Evolutionary conservation across 768 basidiomycete genomes (phyloP).

Genomic region (Crepidotus variabilis): DNA sequence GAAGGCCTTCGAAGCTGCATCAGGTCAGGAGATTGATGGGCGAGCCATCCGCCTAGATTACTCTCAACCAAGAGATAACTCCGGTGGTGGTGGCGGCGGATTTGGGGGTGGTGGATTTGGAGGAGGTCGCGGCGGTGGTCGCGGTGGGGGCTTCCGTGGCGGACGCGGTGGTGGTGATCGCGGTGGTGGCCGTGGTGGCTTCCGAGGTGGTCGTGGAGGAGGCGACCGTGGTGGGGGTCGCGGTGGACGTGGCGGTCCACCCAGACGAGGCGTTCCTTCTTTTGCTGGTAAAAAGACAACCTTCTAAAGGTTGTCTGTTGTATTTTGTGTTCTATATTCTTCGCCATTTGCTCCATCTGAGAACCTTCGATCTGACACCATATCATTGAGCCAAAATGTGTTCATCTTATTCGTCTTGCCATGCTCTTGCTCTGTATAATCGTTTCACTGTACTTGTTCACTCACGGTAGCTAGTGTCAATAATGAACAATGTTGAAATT

Average conservation of each 20-base stretch:
- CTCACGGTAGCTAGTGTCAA: background rate
- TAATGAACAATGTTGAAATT: background rate
- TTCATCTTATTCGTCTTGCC: background rate
- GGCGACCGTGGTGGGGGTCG: slow-evolving; percentile 27
- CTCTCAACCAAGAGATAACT: slow-evolving; percentile 73
- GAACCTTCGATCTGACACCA: background rate
- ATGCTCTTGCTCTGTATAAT: background rate
- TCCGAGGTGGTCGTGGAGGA: slow-evolving; percentile 35
- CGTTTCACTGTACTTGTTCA: background rate
- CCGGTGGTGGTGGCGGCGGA: slow-evolving; percentile 44
- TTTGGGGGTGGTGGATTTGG: slow-evolving; percentile 38
- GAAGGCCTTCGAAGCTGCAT: slow-evolving; percentile 68
- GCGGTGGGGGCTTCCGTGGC: slow-evolving; percentile 44
- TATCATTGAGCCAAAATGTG: background rate
- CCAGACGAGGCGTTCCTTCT: slow-evolving; percentile 56
- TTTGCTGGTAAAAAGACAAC: slow-evolving; percentile 69
- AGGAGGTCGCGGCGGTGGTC: slow-evolving; percentile 39
- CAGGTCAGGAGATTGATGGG: slow-evolving; percentile 77
- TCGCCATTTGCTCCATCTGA: background rate
- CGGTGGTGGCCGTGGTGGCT: slow-evolving; percentile 32
- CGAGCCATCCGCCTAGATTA: slow-evolving; percentile 80
- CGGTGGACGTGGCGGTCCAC: slow-evolving; percentile 34
- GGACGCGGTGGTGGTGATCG: slow-evolving; percentile 40
- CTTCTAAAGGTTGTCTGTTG: slow-evolving; percentile 33
- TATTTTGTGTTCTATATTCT: slow-evolving; percentile 2